Conservation (phyloP, 371 early-diverging fungal genomes). For the Dichotomocladium elegans region DNA sequence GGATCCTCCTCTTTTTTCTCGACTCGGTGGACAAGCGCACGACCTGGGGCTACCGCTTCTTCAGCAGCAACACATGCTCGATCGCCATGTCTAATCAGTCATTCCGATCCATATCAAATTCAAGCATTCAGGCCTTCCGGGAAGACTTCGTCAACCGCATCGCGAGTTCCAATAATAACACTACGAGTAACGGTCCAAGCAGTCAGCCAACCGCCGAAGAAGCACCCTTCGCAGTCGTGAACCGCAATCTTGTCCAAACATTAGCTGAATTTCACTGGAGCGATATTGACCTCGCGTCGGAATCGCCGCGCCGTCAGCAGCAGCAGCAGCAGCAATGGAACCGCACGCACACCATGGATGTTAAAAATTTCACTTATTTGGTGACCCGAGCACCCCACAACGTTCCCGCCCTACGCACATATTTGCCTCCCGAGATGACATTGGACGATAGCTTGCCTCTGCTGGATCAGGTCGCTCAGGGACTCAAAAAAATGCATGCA, state of each 20-base stretch:
- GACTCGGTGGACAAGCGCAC: constrained; percentile 4
- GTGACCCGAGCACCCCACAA: constrained; percentile 4
- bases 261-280: constrained; percentile 9
- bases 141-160: not conserved
- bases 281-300: constrained; percentile 1
- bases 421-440: not conserved
- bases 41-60: constrained; percentile 12
- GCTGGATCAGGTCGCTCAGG: not conserved
- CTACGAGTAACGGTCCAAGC: too few relatives aligned
- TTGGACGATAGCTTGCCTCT: not conserved
- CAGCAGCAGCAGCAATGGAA: not conserved
- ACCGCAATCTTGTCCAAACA: not conserved
- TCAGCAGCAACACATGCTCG: not conserved
- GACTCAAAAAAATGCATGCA: not conserved
- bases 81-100: constrained; percentile 4
- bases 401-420: not conserved
- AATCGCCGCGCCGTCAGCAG: constrained; percentile 3
- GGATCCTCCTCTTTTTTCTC: constrained; percentile 6
- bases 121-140: not conserved
- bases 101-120: constrained; percentile 3
- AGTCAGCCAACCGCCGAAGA: not conserved
- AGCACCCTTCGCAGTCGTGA: not conserved
- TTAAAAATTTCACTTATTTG: constrained; percentile 9
- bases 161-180: not conserved
- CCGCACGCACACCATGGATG: not conserved